These are phyloP conservation scores for Penicillium robsamsonii DNA, from an alignment of 495 filamentous ascomycete genomes.

Conservation along the genomic window DNA sequence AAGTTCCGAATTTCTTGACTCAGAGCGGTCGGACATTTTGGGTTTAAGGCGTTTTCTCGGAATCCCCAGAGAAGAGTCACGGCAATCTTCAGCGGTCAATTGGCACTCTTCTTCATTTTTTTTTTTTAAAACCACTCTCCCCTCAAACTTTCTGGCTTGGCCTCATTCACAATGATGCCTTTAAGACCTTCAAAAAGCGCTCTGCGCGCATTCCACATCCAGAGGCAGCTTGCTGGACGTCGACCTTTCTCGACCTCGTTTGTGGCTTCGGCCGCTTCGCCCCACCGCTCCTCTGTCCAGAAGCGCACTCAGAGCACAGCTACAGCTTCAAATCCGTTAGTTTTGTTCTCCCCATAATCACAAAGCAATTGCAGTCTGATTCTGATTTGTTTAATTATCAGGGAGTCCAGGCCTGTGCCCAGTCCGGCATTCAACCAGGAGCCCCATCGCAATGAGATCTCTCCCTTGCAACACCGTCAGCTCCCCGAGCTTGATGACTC, in stretches of 20 bases:
- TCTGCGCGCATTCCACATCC: conserved; percentile 44
- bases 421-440: conserved; percentile 72
- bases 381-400: conserved; percentile 12
- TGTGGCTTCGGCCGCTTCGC: conserved; percentile 42
- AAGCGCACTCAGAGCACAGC: conserved; percentile 53
- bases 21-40: conserved; percentile 23
- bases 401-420: conserved; percentile 54
- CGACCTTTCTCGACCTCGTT: conserved; percentile 44
- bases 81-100: conserved; percentile 21
- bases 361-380: neutral
- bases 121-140: conserved; percentile 14
- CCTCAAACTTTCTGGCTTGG: conserved; percentile 29
- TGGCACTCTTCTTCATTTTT: conserved; percentile 20
- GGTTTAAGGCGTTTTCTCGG: conserved; percentile 28
- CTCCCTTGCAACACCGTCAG: conserved; percentile 62
- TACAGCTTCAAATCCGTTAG: conserved; percentile 46
- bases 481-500: conserved; percentile 71
- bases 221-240: conserved; percentile 39
- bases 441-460: conserved; percentile 59
- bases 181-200: conserved; percentile 50
- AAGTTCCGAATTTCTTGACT: conserved; percentile 27
- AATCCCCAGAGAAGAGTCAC: conserved; percentile 27
- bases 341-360: neutral
- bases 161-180: conserved; percentile 48
- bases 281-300: conserved; percentile 45